These are phyloP conservation scores for Penicillium subrubescens DNA, from an alignment of 495 filamentous ascomycete species.

Conservation along the genomic window DNA sequence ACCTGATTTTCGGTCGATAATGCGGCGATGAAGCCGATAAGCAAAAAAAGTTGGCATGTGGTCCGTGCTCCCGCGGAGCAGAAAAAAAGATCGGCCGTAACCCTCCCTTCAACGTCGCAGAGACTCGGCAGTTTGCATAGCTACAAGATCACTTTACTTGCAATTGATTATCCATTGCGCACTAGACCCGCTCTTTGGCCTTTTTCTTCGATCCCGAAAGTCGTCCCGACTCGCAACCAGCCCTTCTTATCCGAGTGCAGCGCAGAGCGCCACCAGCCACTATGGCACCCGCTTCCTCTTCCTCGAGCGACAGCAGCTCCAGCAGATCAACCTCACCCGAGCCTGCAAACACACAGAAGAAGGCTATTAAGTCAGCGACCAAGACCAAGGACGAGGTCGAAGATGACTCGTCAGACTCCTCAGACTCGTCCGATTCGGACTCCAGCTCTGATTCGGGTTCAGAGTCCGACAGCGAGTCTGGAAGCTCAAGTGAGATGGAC, in stretches of 20 bases:
- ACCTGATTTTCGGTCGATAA: conserved; percentile 21
- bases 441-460: conserved; percentile 31
- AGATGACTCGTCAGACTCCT: conserved; percentile 10
- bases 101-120: conserved; percentile 19
- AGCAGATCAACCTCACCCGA: conserved; percentile 38
- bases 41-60: conserved; percentile 41
- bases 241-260: not conserved
- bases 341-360: conserved; percentile 28
- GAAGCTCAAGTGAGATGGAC: conserved; percentile 39
- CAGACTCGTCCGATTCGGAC: conserved; percentile 26
- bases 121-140: conserved; percentile 5
- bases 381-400: conserved; percentile 28
- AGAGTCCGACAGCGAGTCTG: conserved; percentile 31
- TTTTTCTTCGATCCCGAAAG: not conserved
- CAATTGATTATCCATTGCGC: not conserved
- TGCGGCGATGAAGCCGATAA: conserved; percentile 29
- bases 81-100: conserved; percentile 42
- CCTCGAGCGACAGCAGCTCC: conserved; percentile 34
- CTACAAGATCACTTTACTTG: not conserved
- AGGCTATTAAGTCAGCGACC: conserved; percentile 34
- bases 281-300: conserved; percentile 35
- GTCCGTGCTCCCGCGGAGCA: conserved; percentile 51
- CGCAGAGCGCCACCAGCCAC: conserved; percentile 11
- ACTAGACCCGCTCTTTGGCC: not conserved
- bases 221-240: not conserved